A percentile compares a stretch with the other conserved stretches of the same genome.
Conservation (phyloP, 1,284 basidiomycete species). For the Ustilago vetiveriae region DNA sequence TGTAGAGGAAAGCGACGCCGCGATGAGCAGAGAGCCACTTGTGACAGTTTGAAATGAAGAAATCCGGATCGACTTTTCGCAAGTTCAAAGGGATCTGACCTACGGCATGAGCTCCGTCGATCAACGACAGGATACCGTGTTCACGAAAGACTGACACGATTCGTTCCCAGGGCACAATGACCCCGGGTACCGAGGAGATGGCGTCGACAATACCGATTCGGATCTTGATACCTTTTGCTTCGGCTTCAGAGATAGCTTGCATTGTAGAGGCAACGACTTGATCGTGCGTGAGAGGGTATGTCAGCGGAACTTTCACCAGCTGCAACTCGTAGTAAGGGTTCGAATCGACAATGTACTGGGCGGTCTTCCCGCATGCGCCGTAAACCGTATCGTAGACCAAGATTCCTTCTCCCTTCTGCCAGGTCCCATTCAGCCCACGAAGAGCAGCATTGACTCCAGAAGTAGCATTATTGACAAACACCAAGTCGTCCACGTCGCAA, state of each 20-base stretch:
- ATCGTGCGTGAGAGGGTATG: conserved; percentile 59
- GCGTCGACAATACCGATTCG: conserved; percentile 82
- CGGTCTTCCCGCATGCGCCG: conserved; percentile 56
- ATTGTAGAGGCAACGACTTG: conserved; percentile 60
- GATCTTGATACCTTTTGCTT: conserved; percentile 74
- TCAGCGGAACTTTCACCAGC: conserved; percentile 53
- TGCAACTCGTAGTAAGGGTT: conserved; percentile 38
- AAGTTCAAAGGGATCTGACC: conserved; percentile 70
- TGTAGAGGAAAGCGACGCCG: conserved; percentile 78
- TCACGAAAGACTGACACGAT: conserved; percentile 68
- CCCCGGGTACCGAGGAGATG: conserved; percentile 78
- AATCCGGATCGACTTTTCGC: conserved; percentile 58
- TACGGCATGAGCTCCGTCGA: conserved; percentile 87
- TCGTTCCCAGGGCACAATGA: conserved; percentile 80
- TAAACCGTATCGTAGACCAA: conserved; percentile 58
- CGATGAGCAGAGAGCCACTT: conserved; percentile 74
- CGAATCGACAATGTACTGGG: conserved; percentile 63
- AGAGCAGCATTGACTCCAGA: conserved; percentile 63
- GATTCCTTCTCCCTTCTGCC: conserved; percentile 60
- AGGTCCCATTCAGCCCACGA: conserved; percentile 49
- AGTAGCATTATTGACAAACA: conserved; percentile 64
- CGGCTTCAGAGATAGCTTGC: conserved; percentile 18
- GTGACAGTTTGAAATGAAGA: conserved; percentile 59
- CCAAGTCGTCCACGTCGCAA: conserved; percentile 50
- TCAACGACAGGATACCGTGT: conserved; percentile 54